Percentiles rank a stretch among this genome's conserved stretches.
Evolutionary conservation across 2,329 filamentous ascomycete genomes (phyloP).

Genomic region (Parascedosporium putredinis): DNA sequence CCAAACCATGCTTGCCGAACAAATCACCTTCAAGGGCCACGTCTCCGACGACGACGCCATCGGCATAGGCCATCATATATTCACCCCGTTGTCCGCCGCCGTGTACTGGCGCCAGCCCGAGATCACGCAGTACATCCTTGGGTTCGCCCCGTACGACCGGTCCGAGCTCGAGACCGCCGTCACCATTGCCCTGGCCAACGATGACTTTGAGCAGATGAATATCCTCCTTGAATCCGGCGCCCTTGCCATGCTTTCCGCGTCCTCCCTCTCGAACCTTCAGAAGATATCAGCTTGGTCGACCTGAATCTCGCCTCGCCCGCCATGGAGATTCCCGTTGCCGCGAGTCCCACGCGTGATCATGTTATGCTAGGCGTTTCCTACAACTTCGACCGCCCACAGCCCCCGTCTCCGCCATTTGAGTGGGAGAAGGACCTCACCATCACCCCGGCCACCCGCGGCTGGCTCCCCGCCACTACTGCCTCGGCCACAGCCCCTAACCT

Average conservation of each 20-base stretch:
- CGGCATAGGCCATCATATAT: slow-evolving; percentile 8
- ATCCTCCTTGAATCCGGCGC: slow-evolving; percentile 11
- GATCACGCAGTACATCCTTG: slow-evolving; percentile 15
- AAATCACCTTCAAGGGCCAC: slow-evolving; percentile 15
- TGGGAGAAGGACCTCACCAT: not conserved
- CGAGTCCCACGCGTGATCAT: not conserved
- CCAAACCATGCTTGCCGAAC: slow-evolving; percentile 13
- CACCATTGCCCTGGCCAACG: slow-evolving; percentile 14
- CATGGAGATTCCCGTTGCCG: not conserved
- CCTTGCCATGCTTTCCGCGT: slow-evolving; percentile 2
- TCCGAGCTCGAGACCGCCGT: slow-evolving; percentile 14
- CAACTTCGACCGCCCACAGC: not conserved
- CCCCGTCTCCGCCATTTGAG: not conserved
- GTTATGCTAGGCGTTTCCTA: not conserved
- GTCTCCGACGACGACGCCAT: not conserved
- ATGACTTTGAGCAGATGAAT: slow-evolving; percentile 13
- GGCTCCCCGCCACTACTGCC: not conserved
- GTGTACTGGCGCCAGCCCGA: slow-evolving; percentile 17
- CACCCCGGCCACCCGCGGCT: not conserved
- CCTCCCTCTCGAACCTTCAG: not conserved
- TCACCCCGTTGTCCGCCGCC: slow-evolving; percentile 19
- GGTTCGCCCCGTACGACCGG: slow-evolving; percentile 13
- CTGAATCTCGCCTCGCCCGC: not conserved
- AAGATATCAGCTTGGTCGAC: not conserved
- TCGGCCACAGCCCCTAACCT: not conserved